These are phyloP conservation scores for Trichosporon coremiiforme DNA, from an alignment of 1,284 basidiomycete genomes.

Conservation along the genomic window DNA sequence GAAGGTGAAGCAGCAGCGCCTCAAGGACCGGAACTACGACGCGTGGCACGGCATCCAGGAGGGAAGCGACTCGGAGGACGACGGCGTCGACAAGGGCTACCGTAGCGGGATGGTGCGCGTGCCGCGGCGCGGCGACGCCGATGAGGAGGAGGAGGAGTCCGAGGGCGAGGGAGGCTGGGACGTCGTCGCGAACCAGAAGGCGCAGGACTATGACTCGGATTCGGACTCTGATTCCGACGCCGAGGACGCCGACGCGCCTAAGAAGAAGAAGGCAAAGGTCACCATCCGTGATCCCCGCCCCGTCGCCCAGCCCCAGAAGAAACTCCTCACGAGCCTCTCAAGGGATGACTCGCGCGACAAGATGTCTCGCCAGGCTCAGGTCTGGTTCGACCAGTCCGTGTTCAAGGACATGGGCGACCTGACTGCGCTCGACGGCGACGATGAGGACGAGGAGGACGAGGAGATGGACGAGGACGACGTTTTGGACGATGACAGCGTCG, in stretches of 20 bases:
- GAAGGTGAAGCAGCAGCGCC: conserved; percentile 79
- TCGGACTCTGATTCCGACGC: conserved; percentile 48
- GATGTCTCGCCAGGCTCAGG: conserved; percentile 61
- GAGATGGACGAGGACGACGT: conserved; percentile 55
- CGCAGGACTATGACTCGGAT: conserved; percentile 60
- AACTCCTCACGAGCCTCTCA: conserved; percentile 46
- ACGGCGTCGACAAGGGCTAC: conserved; percentile 53
- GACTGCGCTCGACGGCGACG: conserved; percentile 59
- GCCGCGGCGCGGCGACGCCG: conserved; percentile 46
- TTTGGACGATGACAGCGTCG: conserved; percentile 39
- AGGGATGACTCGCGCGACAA: conserved; percentile 49
- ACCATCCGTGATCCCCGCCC: conserved; percentile 27
- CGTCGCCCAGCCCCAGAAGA: conserved; percentile 52
- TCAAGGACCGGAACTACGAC: conserved; percentile 68
- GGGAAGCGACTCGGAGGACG: conserved; percentile 47
- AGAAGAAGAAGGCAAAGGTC: conserved; percentile 28
- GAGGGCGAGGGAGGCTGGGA: conserved; percentile 73
- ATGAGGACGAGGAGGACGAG: conserved; percentile 59
- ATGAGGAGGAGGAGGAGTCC: conserved; percentile 63
- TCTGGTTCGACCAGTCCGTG: conserved; percentile 96
- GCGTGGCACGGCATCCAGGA: conserved; percentile 74
- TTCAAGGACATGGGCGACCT: conserved; percentile 75
- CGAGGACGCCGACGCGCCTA: conserved; percentile 28
- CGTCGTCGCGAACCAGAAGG: conserved; percentile 66
- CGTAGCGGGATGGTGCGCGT: conserved; percentile 37